Base-by-base conservation (phyloP, 495 filamentous ascomycete genomes). In the Annulohypoxylon stygium region DNA sequence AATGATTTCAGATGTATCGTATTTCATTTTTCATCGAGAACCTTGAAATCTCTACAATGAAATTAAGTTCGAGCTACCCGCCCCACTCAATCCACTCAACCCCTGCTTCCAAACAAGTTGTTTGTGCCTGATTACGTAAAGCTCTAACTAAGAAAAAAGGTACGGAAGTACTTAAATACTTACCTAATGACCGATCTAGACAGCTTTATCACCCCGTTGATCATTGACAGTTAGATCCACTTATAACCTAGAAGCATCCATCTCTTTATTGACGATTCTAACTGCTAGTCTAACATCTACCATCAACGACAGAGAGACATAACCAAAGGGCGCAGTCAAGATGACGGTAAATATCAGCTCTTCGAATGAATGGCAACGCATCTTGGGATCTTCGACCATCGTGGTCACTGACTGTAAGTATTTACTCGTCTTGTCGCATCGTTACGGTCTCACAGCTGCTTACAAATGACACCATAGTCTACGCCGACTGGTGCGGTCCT, bases 401-500 rank as follows among this genome's bases (percentile, higher is more conserved):
- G 83, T 86, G 57, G 66, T 86, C 69, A 78, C 81, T 8, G 83
- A 86, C 76, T 86, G 84, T 86, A 78, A 66, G 84, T 76, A n/a
- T 14, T 25, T 39, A 33, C 33, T 20, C 6, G n/a, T 47, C 61
- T 45, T 18, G 54, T 69, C n/a, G 58, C 61, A 37, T 58, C n/a
- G 18, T 48, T 48, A 50, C 61, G 12, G 61, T 68, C 47, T 25
- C 26, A 16, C 20, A 12, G n/a, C 12, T 39, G 67, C 74, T 71
- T 60, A 72, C 73, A 70, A 76, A 75, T 68, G 55, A 36, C 9
- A 9, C 33, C 57, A 14, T 39, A 86, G 84, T 91, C 80, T 90
- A 89, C 71, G 89, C 89, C 73, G 88, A 89, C 78, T 92, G 89
- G 90, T 92, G 90, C 80, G 89, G 88, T 8, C 89, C 90, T 26